phyloP scores from a whole-genome alignment of 2,329 filamentous ascomycete species.

The Thermomyces lanuginosus region DNA sequence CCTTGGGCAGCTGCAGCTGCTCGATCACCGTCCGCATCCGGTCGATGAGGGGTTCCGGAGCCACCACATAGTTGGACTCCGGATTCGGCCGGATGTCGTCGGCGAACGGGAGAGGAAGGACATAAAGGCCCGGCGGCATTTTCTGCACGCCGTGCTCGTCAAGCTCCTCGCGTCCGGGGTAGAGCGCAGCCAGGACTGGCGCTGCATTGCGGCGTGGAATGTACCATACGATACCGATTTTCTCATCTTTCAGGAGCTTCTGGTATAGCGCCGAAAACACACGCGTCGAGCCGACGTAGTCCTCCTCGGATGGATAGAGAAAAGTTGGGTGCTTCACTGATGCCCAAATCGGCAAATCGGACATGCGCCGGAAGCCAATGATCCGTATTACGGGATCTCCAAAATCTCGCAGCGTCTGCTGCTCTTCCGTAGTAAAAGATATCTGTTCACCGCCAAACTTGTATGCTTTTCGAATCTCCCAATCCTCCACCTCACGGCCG shows the following conservation, averaged over 20 bases:
- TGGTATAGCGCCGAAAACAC: conserved; percentile 85
- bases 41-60: conserved; percentile 58
- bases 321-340: conserved; percentile 76
- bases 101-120: conserved; percentile 72
- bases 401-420: conserved; percentile 60
- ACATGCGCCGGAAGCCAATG: conserved; percentile 80
- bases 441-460: conserved; percentile 89
- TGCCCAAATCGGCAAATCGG: conserved; percentile 63
- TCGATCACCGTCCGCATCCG: conserved; percentile 69
- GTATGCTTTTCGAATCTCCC: conserved; percentile 77
- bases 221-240: conserved; percentile 79
- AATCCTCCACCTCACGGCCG: conserved; percentile 57
- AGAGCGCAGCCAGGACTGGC: conserved; percentile 63
- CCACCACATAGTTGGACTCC: conserved; percentile 39
- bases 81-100: conserved; percentile 73
- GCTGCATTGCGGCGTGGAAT: conserved; percentile 65
- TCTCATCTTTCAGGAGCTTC: conserved; percentile 63
- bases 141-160: conserved; percentile 52
- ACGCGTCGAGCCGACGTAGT: conserved; percentile 76
- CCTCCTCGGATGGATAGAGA: conserved; percentile 83
- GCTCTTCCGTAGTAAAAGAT: conserved; percentile 70
- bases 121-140: conserved; percentile 72
- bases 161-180: conserved; percentile 53
- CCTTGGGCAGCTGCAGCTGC: conserved; percentile 76
- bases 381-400: conserved; percentile 71